Evolutionary conservation across 2,329 filamentous ascomycete species (phyloP).

Genomic region (Stagonosporopsis vannaccii): DNA sequence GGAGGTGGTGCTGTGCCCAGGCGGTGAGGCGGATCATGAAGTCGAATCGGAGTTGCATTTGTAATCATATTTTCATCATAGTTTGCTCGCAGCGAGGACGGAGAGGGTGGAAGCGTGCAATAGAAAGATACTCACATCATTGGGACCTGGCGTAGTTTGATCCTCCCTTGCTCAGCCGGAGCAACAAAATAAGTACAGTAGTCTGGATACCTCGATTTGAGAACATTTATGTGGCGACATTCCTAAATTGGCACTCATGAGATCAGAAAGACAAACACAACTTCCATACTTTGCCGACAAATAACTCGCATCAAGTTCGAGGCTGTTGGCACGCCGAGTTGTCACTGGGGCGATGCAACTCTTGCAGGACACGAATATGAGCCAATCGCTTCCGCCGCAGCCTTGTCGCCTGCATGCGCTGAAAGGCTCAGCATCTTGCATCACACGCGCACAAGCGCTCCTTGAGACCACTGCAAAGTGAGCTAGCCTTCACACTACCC

Average conservation of each 20-base stretch:
- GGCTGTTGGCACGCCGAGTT: no score
- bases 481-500: no score
- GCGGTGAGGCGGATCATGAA: background rate
- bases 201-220: background rate
- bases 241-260: no score
- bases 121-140: slow-evolving; percentile 7
- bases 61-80: slow-evolving; percentile 13
- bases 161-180: background rate
- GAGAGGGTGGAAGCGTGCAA: background rate
- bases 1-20: slow-evolving; percentile 7
- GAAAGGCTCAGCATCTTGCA: background rate
- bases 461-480: background rate
- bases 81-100: background rate
- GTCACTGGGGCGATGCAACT: no score
- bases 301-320: no score
- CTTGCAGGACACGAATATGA: background rate
- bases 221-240: background rate
- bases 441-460: no score
- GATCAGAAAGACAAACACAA: no score
- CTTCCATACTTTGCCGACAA: no score
- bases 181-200: background rate
- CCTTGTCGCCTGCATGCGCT: background rate
- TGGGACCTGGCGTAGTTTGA: background rate
- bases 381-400: background rate
- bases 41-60: background rate